These are phyloP conservation scores for Dimocarpus longan DNA, from an alignment of 345 rosid species.

Conservation along the genomic window DNA sequence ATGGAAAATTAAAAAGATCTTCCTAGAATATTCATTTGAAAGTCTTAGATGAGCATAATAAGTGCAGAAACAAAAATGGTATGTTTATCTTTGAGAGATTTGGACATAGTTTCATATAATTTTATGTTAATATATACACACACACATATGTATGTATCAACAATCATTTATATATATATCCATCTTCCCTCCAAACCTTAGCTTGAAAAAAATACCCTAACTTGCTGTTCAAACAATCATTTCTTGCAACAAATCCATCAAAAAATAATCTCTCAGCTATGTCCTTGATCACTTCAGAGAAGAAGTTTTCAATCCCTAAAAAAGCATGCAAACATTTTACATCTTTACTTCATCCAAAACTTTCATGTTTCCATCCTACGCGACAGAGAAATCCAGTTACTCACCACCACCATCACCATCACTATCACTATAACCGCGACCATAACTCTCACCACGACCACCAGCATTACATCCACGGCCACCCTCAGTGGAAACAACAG, in stretches of 20 bases:
- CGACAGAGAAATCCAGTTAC: neutral
- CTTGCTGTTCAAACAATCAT: neutral
- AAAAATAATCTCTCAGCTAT: neutral
- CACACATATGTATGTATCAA: neutral
- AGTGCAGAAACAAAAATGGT: neutral
- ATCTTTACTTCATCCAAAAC: neutral
- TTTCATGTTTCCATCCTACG: neutral
- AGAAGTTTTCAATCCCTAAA: slow-evolving; percentile 15
- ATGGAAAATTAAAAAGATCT: neutral
- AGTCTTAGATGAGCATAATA: neutral
- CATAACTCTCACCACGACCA: neutral
- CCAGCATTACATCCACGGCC: neutral
- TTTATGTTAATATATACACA: neutral
- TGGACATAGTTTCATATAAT: neutral
- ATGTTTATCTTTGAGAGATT: neutral
- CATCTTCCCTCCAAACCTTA: neutral
- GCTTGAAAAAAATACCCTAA: neutral
- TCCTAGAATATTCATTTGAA: neutral
- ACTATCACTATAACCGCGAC: neutral
- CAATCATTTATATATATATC: neutral
- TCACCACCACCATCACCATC: neutral
- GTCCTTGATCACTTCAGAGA: neutral
- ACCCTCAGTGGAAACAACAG: neutral
- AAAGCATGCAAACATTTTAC: slow-evolving; percentile 11
- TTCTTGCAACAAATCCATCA: neutral